Conservation (phyloP, 768 basidiomycete species). For the Suillus occidentalis region DNA sequence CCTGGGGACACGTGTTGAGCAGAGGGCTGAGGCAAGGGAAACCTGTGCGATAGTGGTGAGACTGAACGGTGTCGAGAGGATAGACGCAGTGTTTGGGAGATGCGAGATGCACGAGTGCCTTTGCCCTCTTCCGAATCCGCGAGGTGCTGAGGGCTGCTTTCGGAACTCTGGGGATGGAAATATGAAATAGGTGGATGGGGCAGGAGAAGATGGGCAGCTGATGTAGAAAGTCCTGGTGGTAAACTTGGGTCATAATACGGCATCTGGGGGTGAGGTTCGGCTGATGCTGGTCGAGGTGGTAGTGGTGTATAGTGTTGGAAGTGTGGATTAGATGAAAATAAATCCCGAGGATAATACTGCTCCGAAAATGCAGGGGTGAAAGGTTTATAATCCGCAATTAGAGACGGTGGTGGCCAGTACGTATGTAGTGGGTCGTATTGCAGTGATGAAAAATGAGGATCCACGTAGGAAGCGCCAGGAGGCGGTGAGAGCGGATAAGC, state of each 20-base stretch:
- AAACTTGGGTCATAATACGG: constrained; percentile 32
- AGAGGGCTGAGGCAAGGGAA: constrained; percentile 37
- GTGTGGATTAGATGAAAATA: constrained; percentile 1
- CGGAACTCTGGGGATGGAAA: constrained; percentile 13
- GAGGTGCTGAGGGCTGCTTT: constrained; percentile 16
- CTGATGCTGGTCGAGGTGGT: constrained; percentile 52
- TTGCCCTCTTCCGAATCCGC: constrained; percentile 55
- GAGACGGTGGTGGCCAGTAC: background rate
- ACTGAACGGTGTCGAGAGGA: constrained; percentile 59
- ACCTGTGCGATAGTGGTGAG: constrained; percentile 61
- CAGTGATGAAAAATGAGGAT: constrained; percentile 2
- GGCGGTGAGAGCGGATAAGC: constrained; percentile 27
- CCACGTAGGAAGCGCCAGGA: constrained; percentile 12
- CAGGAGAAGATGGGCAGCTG: constrained; percentile 27
- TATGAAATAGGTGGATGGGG: constrained; percentile 32
- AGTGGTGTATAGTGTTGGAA: constrained; percentile 37
- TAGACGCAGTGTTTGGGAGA: constrained; percentile 57
- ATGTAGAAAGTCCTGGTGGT: constrained; percentile 39
- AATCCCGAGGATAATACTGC: background rate
- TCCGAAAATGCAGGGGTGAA: background rate
- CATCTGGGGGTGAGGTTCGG: constrained; percentile 36
- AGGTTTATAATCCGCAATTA: background rate
- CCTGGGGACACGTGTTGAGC: constrained; percentile 9
- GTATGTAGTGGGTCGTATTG: background rate
- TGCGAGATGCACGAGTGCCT: constrained; percentile 57